Evolutionary conservation across 1,139 yeast species (phyloP).

Genomic region (Candida sp.): DNA sequence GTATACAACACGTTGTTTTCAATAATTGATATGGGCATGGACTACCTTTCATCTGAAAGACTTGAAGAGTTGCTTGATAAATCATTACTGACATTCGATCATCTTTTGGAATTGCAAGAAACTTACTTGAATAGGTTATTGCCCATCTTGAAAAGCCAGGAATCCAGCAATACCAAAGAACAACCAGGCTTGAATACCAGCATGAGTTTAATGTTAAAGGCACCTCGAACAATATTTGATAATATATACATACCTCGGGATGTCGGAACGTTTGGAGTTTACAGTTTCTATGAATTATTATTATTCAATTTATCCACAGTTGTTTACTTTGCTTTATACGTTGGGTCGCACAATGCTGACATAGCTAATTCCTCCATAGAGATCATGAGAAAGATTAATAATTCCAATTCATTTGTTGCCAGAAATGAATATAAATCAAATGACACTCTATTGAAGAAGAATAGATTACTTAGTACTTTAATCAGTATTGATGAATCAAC

Average conservation of each 20-base stretch:
- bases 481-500: conserved; percentile 71
- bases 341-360: conserved; percentile 50
- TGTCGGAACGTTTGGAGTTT: conserved; percentile 59
- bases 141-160: conserved; percentile 24
- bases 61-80: conserved; percentile 17
- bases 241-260: conserved; percentile 49
- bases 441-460: conserved; percentile 46
- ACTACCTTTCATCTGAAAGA: conserved; percentile 33
- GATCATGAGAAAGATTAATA: conserved; percentile 50
- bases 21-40: conserved; percentile 52
- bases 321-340: conserved; percentile 68
- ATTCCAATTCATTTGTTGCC: conserved; percentile 47
- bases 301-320: conserved; percentile 65
- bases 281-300: conserved; percentile 68
- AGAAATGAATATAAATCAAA: conserved; percentile 16
- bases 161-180: conserved; percentile 7
- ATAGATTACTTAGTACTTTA: conserved; percentile 68
- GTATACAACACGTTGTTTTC: conserved; percentile 54
- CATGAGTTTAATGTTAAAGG: conserved; percentile 22
- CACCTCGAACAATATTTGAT: conserved; percentile 41
- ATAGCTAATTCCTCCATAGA: conserved; percentile 54
- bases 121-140: conserved; percentile 24
- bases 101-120: conserved; percentile 52
- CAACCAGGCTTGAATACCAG: conserved; percentile 23
- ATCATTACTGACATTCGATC: conserved; percentile 43